Percentiles rank a stretch among this genome's conserved stretches.
These are phyloP conservation scores for Musa acuminata DNA, from an alignment of 176 grass and related monocot genomes.

Conservation along the genomic window DNA sequence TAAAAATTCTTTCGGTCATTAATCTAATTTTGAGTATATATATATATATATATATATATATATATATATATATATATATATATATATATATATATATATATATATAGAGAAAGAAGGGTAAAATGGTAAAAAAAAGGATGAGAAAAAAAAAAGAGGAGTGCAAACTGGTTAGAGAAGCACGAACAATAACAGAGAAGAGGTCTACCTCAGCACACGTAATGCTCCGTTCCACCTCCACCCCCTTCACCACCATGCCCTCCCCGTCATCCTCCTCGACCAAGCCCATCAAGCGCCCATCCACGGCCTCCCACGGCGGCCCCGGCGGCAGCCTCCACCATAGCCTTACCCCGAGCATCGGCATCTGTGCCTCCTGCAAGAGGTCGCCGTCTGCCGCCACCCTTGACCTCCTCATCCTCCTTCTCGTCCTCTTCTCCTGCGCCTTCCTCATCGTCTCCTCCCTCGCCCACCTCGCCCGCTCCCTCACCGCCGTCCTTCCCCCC, in stretches of 20 bases:
- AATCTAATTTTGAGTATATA: too few species aligned
- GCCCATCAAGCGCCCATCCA: conserved; percentile 22
- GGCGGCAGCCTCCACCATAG: conserved; percentile 23
- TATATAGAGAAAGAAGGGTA: not conserved
- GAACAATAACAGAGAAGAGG: not conserved
- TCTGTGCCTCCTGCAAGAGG: conserved; percentile 49
- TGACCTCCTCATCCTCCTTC: conserved; percentile 87
- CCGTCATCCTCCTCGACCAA: conserved; percentile 24
- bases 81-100: too few species aligned
- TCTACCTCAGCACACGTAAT: conserved; percentile 2
- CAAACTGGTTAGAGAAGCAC: not conserved
- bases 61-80: too few species aligned
- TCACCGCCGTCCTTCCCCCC: conserved; percentile 40
- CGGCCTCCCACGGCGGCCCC: conserved; percentile 1
- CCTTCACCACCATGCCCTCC: conserved; percentile 7
- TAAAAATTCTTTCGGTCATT: too few species aligned
- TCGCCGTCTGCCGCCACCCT: conserved; percentile 70
- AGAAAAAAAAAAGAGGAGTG: not conserved
- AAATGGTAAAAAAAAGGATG: not conserved
- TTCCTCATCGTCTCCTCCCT: conserved; percentile 73
- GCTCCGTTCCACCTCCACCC: conserved; percentile 15
- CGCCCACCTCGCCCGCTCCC: conserved; percentile 49
- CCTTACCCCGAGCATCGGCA: conserved; percentile 32
- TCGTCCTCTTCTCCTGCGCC: conserved; percentile 61
- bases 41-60: too few species aligned